These are phyloP conservation scores for Nepenthes alata DNA, from an alignment of 179 eudicot genomes.

Conservation along the genomic window DNA sequence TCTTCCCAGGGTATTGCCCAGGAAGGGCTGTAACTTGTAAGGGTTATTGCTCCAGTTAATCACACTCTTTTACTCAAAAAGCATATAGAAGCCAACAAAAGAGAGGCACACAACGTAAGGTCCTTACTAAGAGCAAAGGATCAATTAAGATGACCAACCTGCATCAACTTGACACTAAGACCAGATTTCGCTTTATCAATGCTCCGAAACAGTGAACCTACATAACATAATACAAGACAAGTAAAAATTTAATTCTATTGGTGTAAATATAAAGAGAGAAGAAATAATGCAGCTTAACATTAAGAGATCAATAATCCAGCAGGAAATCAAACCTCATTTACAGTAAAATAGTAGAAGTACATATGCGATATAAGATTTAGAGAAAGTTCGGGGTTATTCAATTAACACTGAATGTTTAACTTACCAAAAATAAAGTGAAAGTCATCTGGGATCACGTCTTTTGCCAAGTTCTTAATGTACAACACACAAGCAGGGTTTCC, in stretches of 20 bases:
- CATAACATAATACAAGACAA: constrained; percentile 5
- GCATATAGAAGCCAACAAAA: neutral
- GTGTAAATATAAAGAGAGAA: neutral
- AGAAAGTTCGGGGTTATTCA: neutral
- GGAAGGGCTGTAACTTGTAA: no score
- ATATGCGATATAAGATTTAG: neutral
- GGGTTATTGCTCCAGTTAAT: no score
- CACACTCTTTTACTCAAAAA: no score
- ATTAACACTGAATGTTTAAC: constrained; percentile 4
- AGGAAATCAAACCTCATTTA: no score
- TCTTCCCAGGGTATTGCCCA: no score
- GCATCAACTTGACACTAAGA: constrained; percentile 71
- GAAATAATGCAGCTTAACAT: neutral
- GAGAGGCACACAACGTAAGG: neutral
- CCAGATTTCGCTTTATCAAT: constrained; percentile 54
- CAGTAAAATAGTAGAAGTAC: neutral
- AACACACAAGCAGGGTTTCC: constrained; percentile 64
- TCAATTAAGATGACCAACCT: constrained; percentile 31
- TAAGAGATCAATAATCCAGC: neutral
- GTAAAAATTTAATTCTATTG: neutral
- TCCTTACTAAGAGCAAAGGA: neutral
- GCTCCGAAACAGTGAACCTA: constrained; percentile 80
- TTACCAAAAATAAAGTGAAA: constrained; percentile 68
- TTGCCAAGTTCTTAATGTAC: constrained; percentile 89
- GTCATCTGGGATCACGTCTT: constrained; percentile 75